Evolutionary conservation across 768 basidiomycete genomes (phyloP).

Genomic region (Termitomyces titanicus): DNA sequence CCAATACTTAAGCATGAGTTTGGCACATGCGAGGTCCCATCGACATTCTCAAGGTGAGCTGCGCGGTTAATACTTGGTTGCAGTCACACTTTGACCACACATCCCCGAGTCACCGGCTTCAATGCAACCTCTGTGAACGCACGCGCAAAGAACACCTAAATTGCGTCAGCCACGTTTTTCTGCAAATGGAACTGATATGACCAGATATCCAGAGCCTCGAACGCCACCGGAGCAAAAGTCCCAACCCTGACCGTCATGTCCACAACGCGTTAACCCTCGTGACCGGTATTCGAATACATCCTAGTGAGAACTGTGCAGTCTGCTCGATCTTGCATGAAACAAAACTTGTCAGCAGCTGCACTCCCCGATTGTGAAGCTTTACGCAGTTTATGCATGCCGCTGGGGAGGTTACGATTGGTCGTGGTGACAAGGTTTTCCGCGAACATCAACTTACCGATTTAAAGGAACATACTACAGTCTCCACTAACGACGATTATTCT

Average conservation of each 20-base stretch:
- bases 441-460: background rate
- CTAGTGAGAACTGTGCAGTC: background rate
- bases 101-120: background rate
- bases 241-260: background rate
- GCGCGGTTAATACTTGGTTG: background rate
- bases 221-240: constrained; percentile 1
- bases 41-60: background rate
- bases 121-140: background rate
- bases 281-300: background rate
- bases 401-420: no score
- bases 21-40: background rate
- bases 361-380: background rate
- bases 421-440: background rate
- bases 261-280: background rate
- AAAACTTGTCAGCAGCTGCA: background rate
- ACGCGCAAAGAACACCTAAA: background rate
- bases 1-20: background rate
- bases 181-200: background rate
- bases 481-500: no score
- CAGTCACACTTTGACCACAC: background rate
- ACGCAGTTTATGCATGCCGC: no score
- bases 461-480: background rate
- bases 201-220: background rate
- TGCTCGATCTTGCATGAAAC: background rate
- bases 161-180: background rate